Evolutionary conservation across 2,329 filamentous ascomycete genomes (phyloP).

Genomic region (Didymella glomerata): DNA sequence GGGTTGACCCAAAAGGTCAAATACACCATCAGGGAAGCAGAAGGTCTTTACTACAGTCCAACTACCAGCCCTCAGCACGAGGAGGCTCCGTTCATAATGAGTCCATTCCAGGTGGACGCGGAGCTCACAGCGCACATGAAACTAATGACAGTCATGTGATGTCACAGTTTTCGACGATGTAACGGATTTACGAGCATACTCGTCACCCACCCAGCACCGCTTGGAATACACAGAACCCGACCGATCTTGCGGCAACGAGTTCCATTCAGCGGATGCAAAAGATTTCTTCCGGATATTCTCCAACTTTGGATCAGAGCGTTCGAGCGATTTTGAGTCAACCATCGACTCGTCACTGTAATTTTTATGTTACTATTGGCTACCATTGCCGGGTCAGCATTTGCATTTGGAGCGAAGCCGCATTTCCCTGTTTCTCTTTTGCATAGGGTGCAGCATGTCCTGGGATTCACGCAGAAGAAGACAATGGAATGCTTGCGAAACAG

Average conservation of each 20-base stretch:
- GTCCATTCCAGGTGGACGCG: slow-evolving; percentile 45
- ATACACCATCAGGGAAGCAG: slow-evolving; percentile 57
- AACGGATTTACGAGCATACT: slow-evolving; percentile 28
- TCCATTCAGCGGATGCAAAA: slow-evolving; percentile 35
- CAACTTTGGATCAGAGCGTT: slow-evolving; percentile 45
- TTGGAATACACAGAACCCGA: slow-evolving; percentile 4
- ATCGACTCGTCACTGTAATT: slow-evolving; percentile 43
- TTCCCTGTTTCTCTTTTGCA: slow-evolving; percentile 38
- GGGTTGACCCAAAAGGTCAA: slow-evolving; percentile 59
- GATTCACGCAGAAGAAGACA: slow-evolving; percentile 27
- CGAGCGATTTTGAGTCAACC: slow-evolving; percentile 33
- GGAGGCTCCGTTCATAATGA: slow-evolving; percentile 48
- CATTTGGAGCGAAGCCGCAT: slow-evolving; percentile 49
- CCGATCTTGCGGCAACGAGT: slow-evolving; percentile 24
- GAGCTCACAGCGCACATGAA: slow-evolving; percentile 50
- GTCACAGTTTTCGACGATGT: slow-evolving; percentile 22
- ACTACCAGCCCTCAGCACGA: slow-evolving; percentile 46
- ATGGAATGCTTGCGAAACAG: slow-evolving; percentile 12
- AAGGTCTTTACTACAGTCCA: slow-evolving; percentile 58
- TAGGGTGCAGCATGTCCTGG: slow-evolving; percentile 28
- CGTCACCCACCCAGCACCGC: slow-evolving; percentile 16
- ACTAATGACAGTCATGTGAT: slow-evolving; percentile 53
- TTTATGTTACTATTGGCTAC: slow-evolving; percentile 39
- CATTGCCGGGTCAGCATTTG: slow-evolving; percentile 34
- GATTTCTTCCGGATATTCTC: slow-evolving; percentile 41